These are phyloP conservation scores for Verticillium klebahnii DNA, from an alignment of 2,329 filamentous ascomycete genomes.

Conservation along the genomic window DNA sequence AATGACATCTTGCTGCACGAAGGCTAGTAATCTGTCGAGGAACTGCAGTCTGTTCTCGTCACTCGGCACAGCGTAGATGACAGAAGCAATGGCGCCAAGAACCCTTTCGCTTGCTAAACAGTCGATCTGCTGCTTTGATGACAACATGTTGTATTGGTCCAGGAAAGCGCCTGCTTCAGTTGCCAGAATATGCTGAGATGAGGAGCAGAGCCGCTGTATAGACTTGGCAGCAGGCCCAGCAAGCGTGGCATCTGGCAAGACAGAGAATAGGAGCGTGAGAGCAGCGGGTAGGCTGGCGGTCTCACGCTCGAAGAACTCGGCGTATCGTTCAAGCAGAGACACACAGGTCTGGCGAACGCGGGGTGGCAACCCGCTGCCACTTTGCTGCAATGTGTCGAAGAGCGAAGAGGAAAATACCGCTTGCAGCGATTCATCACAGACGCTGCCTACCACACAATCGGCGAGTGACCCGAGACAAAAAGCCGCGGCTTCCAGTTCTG, in stretches of 20 bases:
- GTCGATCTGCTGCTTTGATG: slow-evolving; percentile 56
- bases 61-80: slow-evolving; percentile 64
- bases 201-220: slow-evolving; percentile 69
- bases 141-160: slow-evolving; percentile 63
- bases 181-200: slow-evolving; percentile 66
- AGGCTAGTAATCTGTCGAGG: slow-evolving; percentile 53
- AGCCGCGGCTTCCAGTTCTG: slow-evolving; percentile 55
- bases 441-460: slow-evolving; percentile 58
- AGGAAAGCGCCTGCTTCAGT: slow-evolving; percentile 65
- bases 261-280: slow-evolving; percentile 69
- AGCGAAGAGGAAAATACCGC: slow-evolving; percentile 59
- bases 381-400: slow-evolving; percentile 48
- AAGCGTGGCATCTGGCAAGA: slow-evolving; percentile 58
- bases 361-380: slow-evolving; percentile 49
- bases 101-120: slow-evolving; percentile 68
- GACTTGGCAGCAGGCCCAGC: slow-evolving; percentile 68
- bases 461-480: slow-evolving; percentile 64
- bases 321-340: slow-evolving; percentile 66
- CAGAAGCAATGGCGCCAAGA: slow-evolving; percentile 67
- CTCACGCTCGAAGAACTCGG: slow-evolving; percentile 71
- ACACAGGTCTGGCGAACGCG: slow-evolving; percentile 65
- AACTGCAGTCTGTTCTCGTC: slow-evolving; percentile 22
- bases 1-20: slow-evolving; percentile 54
- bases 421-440: slow-evolving; percentile 53
- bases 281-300: slow-evolving; percentile 63